Conservation (phyloP, 768 basidiomycete genomes). For the Daedalea quercina region DNA sequence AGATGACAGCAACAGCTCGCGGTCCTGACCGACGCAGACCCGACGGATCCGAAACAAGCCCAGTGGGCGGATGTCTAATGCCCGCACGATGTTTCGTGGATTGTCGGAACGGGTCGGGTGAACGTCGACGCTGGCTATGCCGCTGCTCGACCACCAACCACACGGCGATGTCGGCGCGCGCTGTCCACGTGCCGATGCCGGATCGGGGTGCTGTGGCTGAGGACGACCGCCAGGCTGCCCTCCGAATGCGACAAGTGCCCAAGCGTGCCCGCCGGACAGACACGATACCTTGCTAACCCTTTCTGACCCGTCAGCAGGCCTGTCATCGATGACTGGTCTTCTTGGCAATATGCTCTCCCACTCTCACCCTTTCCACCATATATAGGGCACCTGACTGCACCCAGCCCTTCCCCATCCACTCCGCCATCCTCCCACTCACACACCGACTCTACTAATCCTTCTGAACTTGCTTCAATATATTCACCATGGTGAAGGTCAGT, state of each 20-base stretch:
- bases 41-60: not conserved
- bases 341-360: not conserved
- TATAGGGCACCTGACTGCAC: not conserved
- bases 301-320: slow-evolving; percentile 1
- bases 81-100: not conserved
- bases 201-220: not conserved
- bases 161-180: slow-evolving; percentile 1
- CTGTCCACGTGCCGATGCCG: not conserved
- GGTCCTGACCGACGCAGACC: slow-evolving; percentile 1
- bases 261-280: not conserved
- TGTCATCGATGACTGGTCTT: not conserved
- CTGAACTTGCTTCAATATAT: not conserved
- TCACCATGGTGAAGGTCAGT: slow-evolving; percentile 16
- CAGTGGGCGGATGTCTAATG: not conserved
- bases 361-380: not conserved
- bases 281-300: not conserved
- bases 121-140: not conserved
- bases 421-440: not conserved
- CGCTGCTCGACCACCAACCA: not conserved
- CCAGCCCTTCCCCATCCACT: not conserved
- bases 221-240: not conserved
- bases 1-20: not conserved
- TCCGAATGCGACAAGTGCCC: not conserved
- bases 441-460: not conserved
- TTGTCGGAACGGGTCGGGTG: not conserved